phyloP scores from a whole-genome alignment of 1,139 yeast genomes.

The Nakaseomyces kungkrabaensis region DNA sequence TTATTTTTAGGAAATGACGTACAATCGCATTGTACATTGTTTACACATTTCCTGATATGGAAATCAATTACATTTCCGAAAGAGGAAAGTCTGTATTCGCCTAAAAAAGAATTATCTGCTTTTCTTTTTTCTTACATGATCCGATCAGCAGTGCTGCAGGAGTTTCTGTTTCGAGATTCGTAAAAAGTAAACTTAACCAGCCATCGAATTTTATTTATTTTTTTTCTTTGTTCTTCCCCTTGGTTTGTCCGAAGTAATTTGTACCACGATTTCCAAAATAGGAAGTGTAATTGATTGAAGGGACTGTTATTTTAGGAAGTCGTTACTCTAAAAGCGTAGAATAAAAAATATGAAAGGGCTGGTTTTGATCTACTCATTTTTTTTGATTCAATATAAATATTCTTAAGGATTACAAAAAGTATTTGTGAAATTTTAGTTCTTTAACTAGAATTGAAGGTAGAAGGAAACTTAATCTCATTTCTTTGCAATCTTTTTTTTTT shows the following conservation, averaged over 20 bases:
- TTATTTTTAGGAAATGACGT: neutral
- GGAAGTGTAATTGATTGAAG: neutral
- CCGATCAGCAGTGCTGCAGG: too few species aligned
- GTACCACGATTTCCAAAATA: neutral
- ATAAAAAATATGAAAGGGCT: neutral
- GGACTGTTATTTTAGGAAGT: neutral
- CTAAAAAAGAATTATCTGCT: too few species aligned
- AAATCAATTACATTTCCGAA: neutral
- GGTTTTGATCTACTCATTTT: neutral
- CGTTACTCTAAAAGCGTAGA: neutral
- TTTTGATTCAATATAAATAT: neutral
- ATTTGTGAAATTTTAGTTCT: neutral
- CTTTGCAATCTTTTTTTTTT: too few species aligned
- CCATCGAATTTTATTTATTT: too few species aligned
- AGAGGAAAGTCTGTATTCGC: too few species aligned
- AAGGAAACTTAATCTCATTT: too few species aligned
- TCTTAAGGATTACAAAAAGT: neutral
- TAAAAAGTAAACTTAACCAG: too few species aligned
- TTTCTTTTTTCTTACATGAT: too few species aligned
- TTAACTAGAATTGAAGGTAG: too few species aligned
- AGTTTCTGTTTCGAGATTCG: too few species aligned
- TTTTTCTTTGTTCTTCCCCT: too few species aligned
- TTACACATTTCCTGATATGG: constrained; percentile 1
- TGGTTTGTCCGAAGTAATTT: too few species aligned
- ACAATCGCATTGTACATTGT: neutral